Conservation (phyloP, 768 basidiomycete species). For the Epithele typhae region DNA sequence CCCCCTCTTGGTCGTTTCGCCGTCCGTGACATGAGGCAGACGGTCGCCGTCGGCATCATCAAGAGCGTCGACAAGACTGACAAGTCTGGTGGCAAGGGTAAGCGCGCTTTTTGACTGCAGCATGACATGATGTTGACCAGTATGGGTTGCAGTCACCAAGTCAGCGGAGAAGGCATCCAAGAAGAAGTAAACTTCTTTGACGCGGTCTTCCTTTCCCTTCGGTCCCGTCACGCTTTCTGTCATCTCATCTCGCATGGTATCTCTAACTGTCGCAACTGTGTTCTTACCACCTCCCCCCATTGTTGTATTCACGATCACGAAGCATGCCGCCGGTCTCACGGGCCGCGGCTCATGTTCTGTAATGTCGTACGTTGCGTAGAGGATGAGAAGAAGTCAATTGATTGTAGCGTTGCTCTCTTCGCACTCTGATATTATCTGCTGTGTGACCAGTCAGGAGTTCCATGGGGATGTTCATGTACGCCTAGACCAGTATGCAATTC, state of each 20-base stretch:
- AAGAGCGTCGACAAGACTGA: slow-evolving; percentile 96
- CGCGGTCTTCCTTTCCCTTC: slow-evolving; percentile 38
- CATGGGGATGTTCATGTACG: not conserved
- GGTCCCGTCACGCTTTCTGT: slow-evolving; percentile 38
- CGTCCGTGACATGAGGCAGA: slow-evolving; percentile 99
- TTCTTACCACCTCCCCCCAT: slow-evolving; percentile 23
- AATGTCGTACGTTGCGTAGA: slow-evolving; percentile 23
- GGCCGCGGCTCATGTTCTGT: slow-evolving; percentile 29
- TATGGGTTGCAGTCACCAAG: slow-evolving; percentile 66
- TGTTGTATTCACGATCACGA: slow-evolving; percentile 35
- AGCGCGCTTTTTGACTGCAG: slow-evolving; percentile 15
- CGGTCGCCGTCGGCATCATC: slow-evolving; percentile 98
- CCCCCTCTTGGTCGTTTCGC: slow-evolving; percentile 99
- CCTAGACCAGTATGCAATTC: too few species aligned
- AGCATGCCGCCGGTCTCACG: slow-evolving; percentile 22
- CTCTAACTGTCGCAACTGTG: slow-evolving; percentile 29
- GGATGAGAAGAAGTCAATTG: slow-evolving; percentile 29
- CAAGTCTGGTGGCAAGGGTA: slow-evolving; percentile 82
- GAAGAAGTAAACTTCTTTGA: slow-evolving; percentile 78
- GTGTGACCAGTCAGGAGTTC: too few species aligned
- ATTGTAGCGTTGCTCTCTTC: slow-evolving; percentile 22
- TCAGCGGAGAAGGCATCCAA: slow-evolving; percentile 94
- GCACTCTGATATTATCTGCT: not conserved
- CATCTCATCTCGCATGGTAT: slow-evolving; percentile 37
- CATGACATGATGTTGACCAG: slow-evolving; percentile 3